Conservation (phyloP, 2,329 filamentous ascomycete genomes). For the Stylonectria norvegica region DNA sequence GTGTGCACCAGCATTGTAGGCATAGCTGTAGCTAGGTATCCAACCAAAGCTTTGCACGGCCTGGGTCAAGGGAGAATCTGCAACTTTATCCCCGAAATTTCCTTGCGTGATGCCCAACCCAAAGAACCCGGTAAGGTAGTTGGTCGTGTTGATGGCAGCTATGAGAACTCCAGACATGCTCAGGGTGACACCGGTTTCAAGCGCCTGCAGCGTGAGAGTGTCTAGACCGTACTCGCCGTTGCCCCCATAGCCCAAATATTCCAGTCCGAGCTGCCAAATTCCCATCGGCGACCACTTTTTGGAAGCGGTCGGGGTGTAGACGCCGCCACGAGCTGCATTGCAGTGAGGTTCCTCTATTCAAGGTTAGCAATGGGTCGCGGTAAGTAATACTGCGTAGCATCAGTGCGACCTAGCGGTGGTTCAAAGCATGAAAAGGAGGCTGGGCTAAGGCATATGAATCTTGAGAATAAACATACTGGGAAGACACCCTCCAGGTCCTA, state of each 20-base stretch:
- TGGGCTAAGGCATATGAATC: background rate
- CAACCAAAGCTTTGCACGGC: constrained; percentile 55
- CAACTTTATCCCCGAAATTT: constrained; percentile 47
- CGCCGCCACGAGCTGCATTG: constrained; percentile 52
- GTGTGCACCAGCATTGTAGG: constrained; percentile 71
- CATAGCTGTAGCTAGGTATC: constrained; percentile 71
- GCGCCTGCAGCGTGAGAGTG: constrained; percentile 40
- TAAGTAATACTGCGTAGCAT: no score
- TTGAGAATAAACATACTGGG: constrained; percentile 37
- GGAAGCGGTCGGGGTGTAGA: constrained; percentile 54
- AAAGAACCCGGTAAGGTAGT: constrained; percentile 52
- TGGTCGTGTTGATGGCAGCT: constrained; percentile 53
- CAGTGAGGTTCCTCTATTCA: constrained; percentile 49
- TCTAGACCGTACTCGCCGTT: constrained; percentile 65
- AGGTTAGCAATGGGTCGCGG: constrained; percentile 17
- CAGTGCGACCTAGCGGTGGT: no score
- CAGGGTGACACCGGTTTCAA: constrained; percentile 35
- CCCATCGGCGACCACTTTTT: constrained; percentile 57
- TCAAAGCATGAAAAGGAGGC: background rate
- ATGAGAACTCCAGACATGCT: constrained; percentile 46
- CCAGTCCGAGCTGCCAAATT: constrained; percentile 56
- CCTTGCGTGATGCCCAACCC: constrained; percentile 55
- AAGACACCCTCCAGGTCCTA: constrained; percentile 56
- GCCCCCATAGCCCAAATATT: constrained; percentile 54
- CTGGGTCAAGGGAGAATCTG: constrained; percentile 52